Conservation (phyloP, 1,139 yeast species). For the Pichia sp. region DNA sequence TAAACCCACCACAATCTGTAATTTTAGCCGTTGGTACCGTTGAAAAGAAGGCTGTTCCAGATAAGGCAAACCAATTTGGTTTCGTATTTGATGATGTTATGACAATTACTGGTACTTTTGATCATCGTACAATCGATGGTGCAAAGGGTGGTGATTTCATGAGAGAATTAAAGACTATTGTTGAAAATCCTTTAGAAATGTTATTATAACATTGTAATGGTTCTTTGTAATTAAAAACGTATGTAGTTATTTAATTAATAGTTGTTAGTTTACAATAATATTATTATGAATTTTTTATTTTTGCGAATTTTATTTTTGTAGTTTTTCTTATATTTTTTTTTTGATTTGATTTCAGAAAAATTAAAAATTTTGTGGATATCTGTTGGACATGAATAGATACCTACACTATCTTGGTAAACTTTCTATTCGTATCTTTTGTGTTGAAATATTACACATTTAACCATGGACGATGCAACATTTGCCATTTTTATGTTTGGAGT, state of each 20-base stretch:
- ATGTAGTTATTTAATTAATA: background rate
- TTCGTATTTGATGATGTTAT: slow-evolving; percentile 88
- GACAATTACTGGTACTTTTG: slow-evolving; percentile 92
- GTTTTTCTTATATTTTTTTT: background rate
- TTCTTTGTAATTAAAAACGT: background rate
- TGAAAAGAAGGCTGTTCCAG: slow-evolving; percentile 90
- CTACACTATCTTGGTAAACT: too few species aligned
- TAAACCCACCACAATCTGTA: slow-evolving; percentile 95
- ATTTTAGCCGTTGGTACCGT: slow-evolving; percentile 92
- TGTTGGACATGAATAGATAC: too few species aligned
- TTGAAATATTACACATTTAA: background rate
- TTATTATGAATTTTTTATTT: background rate
- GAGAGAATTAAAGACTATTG: slow-evolving; percentile 80
- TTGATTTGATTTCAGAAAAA: background rate
- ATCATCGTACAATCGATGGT: slow-evolving; percentile 96
- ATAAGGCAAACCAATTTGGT: slow-evolving; percentile 84
- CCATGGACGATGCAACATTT: slow-evolving; percentile 3
- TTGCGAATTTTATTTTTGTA: background rate
- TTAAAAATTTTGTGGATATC: too few species aligned
- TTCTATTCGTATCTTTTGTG: background rate
- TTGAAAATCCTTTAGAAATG: slow-evolving; percentile 95
- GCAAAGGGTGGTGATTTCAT: slow-evolving; percentile 97
- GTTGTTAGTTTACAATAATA: background rate
- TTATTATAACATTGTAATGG: slow-evolving; percentile 45
- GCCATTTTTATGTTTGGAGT: slow-evolving; percentile 6